These are phyloP conservation scores for Fusarium sp. DNA, from an alignment of 2,329 filamentous ascomycete genomes.

Conservation along the genomic window DNA sequence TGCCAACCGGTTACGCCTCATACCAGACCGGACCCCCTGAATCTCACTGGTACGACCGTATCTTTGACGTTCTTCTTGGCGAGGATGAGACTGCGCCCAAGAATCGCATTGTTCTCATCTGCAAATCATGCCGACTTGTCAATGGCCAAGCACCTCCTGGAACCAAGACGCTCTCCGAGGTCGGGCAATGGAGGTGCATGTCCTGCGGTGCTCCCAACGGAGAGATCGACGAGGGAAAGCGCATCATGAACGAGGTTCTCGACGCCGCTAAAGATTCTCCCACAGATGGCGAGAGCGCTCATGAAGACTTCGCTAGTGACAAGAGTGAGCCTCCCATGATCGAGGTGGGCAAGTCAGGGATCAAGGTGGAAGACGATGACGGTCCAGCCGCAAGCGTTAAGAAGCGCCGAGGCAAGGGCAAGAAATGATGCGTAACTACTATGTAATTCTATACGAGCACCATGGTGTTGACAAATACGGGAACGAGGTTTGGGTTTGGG, in stretches of 20 bases:
- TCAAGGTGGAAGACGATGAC: constrained; percentile 31
- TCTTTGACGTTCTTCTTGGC: constrained; percentile 90
- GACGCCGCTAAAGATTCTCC: constrained; percentile 37
- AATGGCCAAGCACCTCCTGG: constrained; percentile 97
- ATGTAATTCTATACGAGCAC: constrained; percentile 23
- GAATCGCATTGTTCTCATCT: constrained; percentile 91
- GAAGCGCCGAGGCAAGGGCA: constrained; percentile 41
- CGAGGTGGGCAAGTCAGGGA: constrained; percentile 20
- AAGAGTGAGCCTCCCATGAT: constrained; percentile 3
- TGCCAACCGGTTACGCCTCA: constrained; percentile 22
- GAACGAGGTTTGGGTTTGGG: neutral
- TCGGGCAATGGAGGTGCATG: constrained; percentile 90
- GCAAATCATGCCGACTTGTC: constrained; percentile 81
- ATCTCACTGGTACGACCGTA: constrained; percentile 90
- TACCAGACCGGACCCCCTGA: constrained; percentile 46
- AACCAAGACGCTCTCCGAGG: constrained; percentile 76
- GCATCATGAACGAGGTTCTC: constrained; percentile 75
- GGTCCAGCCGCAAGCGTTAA: constrained; percentile 36
- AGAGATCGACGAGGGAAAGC: constrained; percentile 77
- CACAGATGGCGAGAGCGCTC: constrained; percentile 20
- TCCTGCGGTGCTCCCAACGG: constrained; percentile 87
- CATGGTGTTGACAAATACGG: constrained; percentile 4
- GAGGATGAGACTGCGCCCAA: constrained; percentile 94
- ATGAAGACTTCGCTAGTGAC: constrained; percentile 3
- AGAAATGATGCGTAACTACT: constrained; percentile 33